Conservation (phyloP, 2,329 filamentous ascomycete genomes). For the Talaromyces sp. region DNA sequence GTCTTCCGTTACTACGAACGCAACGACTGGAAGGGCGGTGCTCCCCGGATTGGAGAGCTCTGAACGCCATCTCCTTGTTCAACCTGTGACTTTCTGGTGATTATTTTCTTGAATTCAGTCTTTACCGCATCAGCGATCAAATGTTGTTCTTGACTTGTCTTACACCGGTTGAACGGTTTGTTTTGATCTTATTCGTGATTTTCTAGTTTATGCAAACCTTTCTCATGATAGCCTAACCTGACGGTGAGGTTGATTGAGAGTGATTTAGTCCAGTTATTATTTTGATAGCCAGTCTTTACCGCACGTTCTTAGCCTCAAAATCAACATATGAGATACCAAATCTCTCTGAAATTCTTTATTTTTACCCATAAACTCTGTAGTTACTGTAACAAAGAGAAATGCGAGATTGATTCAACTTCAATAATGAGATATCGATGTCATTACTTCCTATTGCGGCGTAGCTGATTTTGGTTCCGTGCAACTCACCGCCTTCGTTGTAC, state of each 20-base stretch:
- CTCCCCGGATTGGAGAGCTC: conserved; percentile 57
- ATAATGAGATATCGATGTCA: not conserved
- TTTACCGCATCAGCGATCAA: not conserved
- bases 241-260: not conserved
- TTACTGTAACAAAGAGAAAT: not conserved
- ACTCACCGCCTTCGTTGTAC: not conserved
- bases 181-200: not conserved
- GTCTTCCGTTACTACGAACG: conserved; percentile 96
- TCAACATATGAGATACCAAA: not conserved
- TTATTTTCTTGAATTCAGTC: not conserved
- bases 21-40: conserved; percentile 69
- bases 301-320: conserved; percentile 5
- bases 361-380: too few species aligned
- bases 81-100: not conserved
- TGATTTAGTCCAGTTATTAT: conserved; percentile 4
- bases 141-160: not conserved
- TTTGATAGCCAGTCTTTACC: conserved; percentile 14
- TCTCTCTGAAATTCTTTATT: not conserved
- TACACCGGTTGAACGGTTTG: not conserved
- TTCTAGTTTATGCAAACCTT: not conserved
- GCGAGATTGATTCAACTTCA: not conserved
- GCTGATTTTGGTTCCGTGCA: not conserved
- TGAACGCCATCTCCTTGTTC: not conserved
- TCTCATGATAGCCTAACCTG: not conserved
- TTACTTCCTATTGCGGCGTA: not conserved